Base-by-base conservation (phyloP, 768 basidiomycete genomes). In the Artomyces pyxidatus region DNA sequence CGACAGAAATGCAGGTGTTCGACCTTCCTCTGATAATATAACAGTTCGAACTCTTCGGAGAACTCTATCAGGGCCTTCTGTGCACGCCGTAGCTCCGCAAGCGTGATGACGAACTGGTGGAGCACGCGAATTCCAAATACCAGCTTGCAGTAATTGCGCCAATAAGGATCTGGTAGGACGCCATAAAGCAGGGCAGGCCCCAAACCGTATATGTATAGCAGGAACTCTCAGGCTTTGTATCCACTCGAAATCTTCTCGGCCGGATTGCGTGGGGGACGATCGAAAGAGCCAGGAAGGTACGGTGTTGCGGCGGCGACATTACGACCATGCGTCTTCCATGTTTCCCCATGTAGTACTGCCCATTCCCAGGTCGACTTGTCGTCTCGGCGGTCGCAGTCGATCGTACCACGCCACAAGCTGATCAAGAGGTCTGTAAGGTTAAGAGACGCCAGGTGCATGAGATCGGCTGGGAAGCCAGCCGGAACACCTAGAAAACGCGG, bases 211-310 rank as follows among this genome's bases (percentile, higher is more conserved):
- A 66, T 30, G 39, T 61, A 63, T 0, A 45, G 25, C 0, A 54
- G 51, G 35, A 44, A 63, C 42, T 66, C 63, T 45, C 53, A 57
- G 1, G 65, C 63, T 29, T 67, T 67, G 52, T 65, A 67, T 0
- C 63, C 61, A 26, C 58, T 62, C 8, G 61, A 51, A 45, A 73
- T 63, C 49, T 74, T 73, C 35, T 66, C 58, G 0, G 69, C 68
- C 12, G 59, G 59, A 49, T 75, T 69, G 0, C 68, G 63, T 3
- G 71, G 74, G 8, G 71, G 65, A 8, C 66, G 59, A 54, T 72
- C 67, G 58, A 71, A 73, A 0, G 65, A 72, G 1, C 63, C 61
- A 19, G 70, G 71, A n/a, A 73, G 53, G 44, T 67, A 72, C 1
- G 56, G 54, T 0, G 58, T 61, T 1, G 62, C 55, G 8, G 42